phyloP scores from a whole-genome alignment of 805 yeast genomes.

The Starmerella vaccinii region DNA sequence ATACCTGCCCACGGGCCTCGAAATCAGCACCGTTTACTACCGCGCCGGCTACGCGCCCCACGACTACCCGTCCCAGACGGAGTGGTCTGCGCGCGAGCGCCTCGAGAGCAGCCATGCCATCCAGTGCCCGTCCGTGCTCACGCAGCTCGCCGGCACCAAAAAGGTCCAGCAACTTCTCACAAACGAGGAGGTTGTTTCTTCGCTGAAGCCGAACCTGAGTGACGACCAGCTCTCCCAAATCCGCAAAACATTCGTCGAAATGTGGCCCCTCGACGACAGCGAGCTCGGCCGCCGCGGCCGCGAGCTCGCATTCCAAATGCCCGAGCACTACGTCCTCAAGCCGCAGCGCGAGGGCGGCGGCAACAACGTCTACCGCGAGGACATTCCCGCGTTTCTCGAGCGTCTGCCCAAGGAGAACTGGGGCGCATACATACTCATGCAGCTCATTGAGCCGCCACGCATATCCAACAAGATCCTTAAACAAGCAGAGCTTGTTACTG shows the following conservation, averaged over 20 bases:
- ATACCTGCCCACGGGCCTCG: constrained; percentile 47
- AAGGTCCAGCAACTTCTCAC: constrained; percentile 87
- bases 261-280: constrained; percentile 74
- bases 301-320: constrained; percentile 53
- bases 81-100: constrained; percentile 68
- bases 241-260: constrained; percentile 62
- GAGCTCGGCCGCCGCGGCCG: constrained; percentile 53
- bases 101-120: constrained; percentile 72
- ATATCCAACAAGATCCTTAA: constrained; percentile 61
- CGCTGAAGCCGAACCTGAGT: constrained; percentile 37
- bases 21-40: constrained; percentile 79
- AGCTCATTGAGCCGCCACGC: constrained; percentile 69
- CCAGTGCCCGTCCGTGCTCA: constrained; percentile 80
- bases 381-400: constrained; percentile 65
- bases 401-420: constrained; percentile 57
- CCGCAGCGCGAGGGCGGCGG: constrained; percentile 99
- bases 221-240: constrained; percentile 29
- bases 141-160: constrained; percentile 88
- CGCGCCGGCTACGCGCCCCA: constrained; percentile 81
- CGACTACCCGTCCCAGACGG: constrained; percentile 55
- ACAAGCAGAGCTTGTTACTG: constrained; percentile 50
- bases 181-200: constrained; percentile 37
- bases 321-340: constrained; percentile 71
- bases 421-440: constrained; percentile 92
- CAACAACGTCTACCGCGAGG: constrained; percentile 77